Conservation (phyloP, 805 yeast species). For the Pichia eremophila region DNA sequence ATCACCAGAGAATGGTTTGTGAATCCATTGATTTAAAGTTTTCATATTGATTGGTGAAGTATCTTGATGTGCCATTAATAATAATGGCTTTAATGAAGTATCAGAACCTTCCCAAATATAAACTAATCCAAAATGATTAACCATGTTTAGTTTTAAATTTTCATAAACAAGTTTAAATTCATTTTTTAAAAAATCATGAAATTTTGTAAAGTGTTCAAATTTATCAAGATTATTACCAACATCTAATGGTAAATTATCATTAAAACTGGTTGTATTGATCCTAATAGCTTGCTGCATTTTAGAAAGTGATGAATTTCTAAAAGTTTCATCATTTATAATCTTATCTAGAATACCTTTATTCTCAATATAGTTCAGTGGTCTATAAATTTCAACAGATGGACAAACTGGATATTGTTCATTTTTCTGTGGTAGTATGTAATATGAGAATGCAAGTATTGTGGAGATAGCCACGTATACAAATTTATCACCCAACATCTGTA, state of each 20-base stretch:
- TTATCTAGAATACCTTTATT: slow-evolving; percentile 25
- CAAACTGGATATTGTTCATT: slow-evolving; percentile 2
- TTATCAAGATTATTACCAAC: slow-evolving; percentile 44
- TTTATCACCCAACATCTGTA: too few species aligned
- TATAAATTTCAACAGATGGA: slow-evolving; percentile 13
- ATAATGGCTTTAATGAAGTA: slow-evolving; percentile 30
- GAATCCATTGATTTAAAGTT: slow-evolving; percentile 31
- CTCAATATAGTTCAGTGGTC: slow-evolving; percentile 25
- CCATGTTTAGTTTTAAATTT: slow-evolving; percentile 27
- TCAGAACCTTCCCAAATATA: slow-evolving; percentile 36
- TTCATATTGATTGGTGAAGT: slow-evolving; percentile 37
- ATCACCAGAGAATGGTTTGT: slow-evolving; percentile 30
- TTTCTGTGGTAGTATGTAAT: too few species aligned
- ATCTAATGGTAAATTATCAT: slow-evolving; percentile 38
- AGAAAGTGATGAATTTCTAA: slow-evolving; percentile 31
- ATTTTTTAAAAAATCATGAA: slow-evolving; percentile 30
- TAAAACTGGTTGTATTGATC: slow-evolving; percentile 49
- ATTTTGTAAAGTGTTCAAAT: slow-evolving; percentile 26
- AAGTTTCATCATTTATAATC: slow-evolving; percentile 30
- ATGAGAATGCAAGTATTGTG: too few species aligned
- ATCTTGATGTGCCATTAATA: slow-evolving; percentile 43
- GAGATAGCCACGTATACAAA: too few species aligned
- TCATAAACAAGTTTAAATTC: slow-evolving; percentile 34
- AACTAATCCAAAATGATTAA: slow-evolving; percentile 37
- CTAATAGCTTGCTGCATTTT: slow-evolving; percentile 50